Evolutionary conservation across 805 yeast species (phyloP).

Genomic region (Cyberlindnera euphorbiae): DNA sequence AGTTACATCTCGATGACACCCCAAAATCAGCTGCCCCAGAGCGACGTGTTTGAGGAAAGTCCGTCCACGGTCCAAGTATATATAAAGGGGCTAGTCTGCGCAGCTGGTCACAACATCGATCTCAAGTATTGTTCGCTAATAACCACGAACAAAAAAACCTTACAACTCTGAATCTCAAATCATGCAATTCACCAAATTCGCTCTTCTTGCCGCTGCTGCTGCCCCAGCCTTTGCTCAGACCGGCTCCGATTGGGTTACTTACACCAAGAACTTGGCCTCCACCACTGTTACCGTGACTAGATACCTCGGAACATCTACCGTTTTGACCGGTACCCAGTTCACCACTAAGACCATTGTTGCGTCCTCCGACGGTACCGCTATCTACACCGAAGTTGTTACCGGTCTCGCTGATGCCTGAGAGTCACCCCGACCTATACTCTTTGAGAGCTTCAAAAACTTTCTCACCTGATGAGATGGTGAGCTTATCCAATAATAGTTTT

Average conservation of each 20-base stretch:
- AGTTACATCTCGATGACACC: too few relatives aligned
- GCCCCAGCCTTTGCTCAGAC: slow-evolving; percentile 3
- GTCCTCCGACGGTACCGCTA: slow-evolving; percentile 4
- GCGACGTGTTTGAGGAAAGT: too few relatives aligned
- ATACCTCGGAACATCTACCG: slow-evolving; percentile 4
- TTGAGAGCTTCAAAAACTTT: too few relatives aligned
- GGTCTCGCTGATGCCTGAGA: background rate
- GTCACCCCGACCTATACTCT: too few relatives aligned
- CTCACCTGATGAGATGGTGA: too few relatives aligned
- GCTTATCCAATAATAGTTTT: too few relatives aligned
- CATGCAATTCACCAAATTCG: slow-evolving; percentile 3
- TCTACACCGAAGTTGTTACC: slow-evolving; percentile 2
- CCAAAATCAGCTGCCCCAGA: too few relatives aligned
- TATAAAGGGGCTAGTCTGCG: too few relatives aligned
- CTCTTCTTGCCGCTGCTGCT: slow-evolving; percentile 3
- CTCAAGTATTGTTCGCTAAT: background rate
- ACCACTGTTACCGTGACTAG: slow-evolving; percentile 3
- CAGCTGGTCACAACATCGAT: slow-evolving; percentile 3
- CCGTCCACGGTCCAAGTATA: too few relatives aligned
- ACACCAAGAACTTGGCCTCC: background rate
- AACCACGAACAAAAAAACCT: too few relatives aligned
- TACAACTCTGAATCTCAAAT: too few relatives aligned
- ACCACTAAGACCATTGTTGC: slow-evolving; percentile 3
- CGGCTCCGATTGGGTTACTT: slow-evolving; percentile 1
- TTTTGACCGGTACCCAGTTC: slow-evolving; percentile 4